Evolutionary conservation across 768 basidiomycete genomes (phyloP).

Genomic region (Phylloporus arenicola): DNA sequence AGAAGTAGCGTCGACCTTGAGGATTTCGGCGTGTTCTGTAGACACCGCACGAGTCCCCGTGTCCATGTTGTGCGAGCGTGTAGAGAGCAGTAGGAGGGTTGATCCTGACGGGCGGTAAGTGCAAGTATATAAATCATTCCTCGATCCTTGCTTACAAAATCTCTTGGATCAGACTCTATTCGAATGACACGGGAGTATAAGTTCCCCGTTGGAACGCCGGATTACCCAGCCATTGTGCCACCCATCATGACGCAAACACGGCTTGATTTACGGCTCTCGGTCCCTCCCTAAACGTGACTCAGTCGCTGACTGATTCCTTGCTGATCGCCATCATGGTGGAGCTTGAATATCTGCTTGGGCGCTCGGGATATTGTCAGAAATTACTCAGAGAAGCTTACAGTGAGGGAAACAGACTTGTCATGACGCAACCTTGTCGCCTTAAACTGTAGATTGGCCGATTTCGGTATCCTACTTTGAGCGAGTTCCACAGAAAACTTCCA

Average conservation of each 20-base stretch:
- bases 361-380: background rate
- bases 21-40: slow-evolving; percentile 16
- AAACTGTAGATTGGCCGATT: background rate
- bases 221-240: background rate
- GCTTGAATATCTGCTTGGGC: background rate
- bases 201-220: background rate
- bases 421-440: background rate
- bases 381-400: background rate
- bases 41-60: background rate
- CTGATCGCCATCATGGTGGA: background rate
- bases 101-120: background rate
- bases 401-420: background rate
- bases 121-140: slow-evolving; percentile 10
- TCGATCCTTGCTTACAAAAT: slow-evolving; percentile 14
- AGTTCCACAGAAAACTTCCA: background rate
- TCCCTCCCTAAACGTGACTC: background rate
- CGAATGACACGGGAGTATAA: background rate
- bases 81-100: background rate
- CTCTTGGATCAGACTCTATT: background rate
- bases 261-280: background rate
- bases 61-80: slow-evolving; percentile 7
- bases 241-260: background rate
- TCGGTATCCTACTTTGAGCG: background rate
- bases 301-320: background rate
- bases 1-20: slow-evolving; percentile 18